phyloP scores from a whole-genome alignment of 2,329 filamentous ascomycete species.

The Fusarium equiseti region DNA sequence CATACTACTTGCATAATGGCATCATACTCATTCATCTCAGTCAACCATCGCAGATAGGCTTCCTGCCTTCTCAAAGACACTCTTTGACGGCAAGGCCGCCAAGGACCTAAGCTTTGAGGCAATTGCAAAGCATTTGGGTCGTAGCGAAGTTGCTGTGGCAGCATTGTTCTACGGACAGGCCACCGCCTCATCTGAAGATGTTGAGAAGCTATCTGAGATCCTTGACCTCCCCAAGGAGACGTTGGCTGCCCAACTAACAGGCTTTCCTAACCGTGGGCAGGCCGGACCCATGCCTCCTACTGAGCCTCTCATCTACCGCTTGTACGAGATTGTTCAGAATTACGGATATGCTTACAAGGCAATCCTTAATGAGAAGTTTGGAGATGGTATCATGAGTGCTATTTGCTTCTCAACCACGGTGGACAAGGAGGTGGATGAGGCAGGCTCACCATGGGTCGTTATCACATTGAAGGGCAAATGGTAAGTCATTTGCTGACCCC shows the following conservation, averaged over 20 bases:
- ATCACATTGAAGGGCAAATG: slow-evolving; percentile 88
- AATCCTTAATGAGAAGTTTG: slow-evolving; percentile 94
- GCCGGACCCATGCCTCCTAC: slow-evolving; percentile 59
- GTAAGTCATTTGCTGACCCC: slow-evolving; percentile 60
- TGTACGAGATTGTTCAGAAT: slow-evolving; percentile 96
- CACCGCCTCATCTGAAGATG: slow-evolving; percentile 76
- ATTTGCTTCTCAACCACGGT: slow-evolving; percentile 92
- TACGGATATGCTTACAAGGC: slow-evolving; percentile 98
- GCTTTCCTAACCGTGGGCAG: slow-evolving; percentile 84
- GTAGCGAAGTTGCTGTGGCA: slow-evolving; percentile 86
- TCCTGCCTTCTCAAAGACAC: slow-evolving; percentile 75
- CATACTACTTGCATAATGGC: not conserved
- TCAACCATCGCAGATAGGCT: slow-evolving; percentile 75
- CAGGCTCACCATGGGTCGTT: slow-evolving; percentile 84
- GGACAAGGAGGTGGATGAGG: slow-evolving; percentile 90
- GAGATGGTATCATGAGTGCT: slow-evolving; percentile 96
- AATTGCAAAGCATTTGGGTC: slow-evolving; percentile 78
- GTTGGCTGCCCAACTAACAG: slow-evolving; percentile 73
- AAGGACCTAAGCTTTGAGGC: slow-evolving; percentile 83
- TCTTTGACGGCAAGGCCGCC: slow-evolving; percentile 78
- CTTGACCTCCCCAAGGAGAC: slow-evolving; percentile 69
- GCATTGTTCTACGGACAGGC: slow-evolving; percentile 93
- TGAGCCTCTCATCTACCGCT: slow-evolving; percentile 76
- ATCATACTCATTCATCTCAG: slow-evolving; percentile 56
- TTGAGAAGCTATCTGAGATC: slow-evolving; percentile 72